Evolutionary conservation across 2,329 filamentous ascomycete species (phyloP), one percentile per base, ranked within the genome.

Genomic region (Arthrobotrys sphaeroides): DNA sequence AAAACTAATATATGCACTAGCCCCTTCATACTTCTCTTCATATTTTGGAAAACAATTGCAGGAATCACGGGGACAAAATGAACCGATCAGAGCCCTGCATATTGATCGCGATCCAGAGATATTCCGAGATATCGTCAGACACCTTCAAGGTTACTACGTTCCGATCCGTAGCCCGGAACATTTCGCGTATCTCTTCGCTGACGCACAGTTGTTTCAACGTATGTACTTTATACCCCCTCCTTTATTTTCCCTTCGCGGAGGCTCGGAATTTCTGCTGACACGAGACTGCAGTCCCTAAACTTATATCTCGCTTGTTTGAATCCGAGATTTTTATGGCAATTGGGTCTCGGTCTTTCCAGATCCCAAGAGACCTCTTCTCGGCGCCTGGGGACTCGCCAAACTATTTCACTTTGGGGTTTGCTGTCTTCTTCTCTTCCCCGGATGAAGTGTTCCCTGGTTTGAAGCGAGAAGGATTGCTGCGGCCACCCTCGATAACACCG

Each of bases 1-100:
- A 75, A 73, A 77, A 80, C 70, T 74, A 74, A 74, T 51, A 13
- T 26, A 16, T 31, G 12, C 43, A 84, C 85, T 84, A 96, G 94
- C 93, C 80, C 94, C 94, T 72, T 97, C 94, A 57, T 97, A 97
- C 83, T 97, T 98, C 84, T 96, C 94, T 18, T 90, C 93, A 79
- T 97, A 95, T 84, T 98, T 98, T 83, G 87, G 90, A 79, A 91
- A 92, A 80, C 94, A 97, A 83, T 83, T 97, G 42, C 87, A 88
- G 69, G 84, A 85, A 78, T 90, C 87, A 55, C 86, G 89, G 73
- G 85, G 87, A 51, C 86, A 86, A 67, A 87, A 87, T 72, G 86
- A 88, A 66, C 51, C 85, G n/a, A 59, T 96, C 72, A 89, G 91
- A 78, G 97, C 94, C 0, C 86, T 98, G 5, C 97, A 97, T 83